Base-by-base conservation (phyloP, 768 basidiomycete genomes). In the Kwoniella dejecticola region DNA sequence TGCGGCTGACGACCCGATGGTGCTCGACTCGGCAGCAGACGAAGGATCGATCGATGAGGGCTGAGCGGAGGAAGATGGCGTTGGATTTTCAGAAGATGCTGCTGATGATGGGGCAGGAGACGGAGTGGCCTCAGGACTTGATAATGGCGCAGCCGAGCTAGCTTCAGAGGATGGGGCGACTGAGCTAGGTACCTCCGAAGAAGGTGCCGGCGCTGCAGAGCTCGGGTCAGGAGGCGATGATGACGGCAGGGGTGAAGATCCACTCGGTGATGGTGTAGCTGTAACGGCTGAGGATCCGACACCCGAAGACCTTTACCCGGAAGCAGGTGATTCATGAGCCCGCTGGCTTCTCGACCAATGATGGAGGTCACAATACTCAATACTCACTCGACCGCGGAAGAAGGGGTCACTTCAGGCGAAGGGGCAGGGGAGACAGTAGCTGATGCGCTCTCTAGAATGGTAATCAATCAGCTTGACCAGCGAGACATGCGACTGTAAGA, bases 81-180 rank as follows among this genome's bases (percentile, higher is more conserved):
- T 4, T 36, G 33, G 33, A 7, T 7, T 15, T 36, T 36, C 33
- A 7, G 33, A 36, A 7, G 33, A 36, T 11, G 36, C 38, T n/a
- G 38, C 33, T 11, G 52, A 19, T 38, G 52, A 17, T 10, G 52
- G 21, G 24, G 12, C 13, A n/a, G 52, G 36, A 0, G 52, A 5
- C 17, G 33, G 21, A 15, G 36, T 12, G 3, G 56, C 31, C 31
- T 47, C 19, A 8, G 4, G 23, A 33, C 46, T 57, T 17, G 56
- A 19, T 21, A 46, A 36, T 3, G 56, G 33, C 4, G 31, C 46
- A 11, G 31, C 45, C 17, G 56, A 57, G 30, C 46, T 57, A n/a
- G 46, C 10, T 12, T 33, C 33, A 21, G 26, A 5, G 2, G 52
- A 40, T 27, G 46, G 33, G 17, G 36, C n/a, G 0, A 21, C 42